Percentiles rank a stretch among this genome's conserved stretches.
phyloP scores from a whole-genome alignment of 2,329 filamentous ascomycete species.

The Microcyclospora pomicola region DNA sequence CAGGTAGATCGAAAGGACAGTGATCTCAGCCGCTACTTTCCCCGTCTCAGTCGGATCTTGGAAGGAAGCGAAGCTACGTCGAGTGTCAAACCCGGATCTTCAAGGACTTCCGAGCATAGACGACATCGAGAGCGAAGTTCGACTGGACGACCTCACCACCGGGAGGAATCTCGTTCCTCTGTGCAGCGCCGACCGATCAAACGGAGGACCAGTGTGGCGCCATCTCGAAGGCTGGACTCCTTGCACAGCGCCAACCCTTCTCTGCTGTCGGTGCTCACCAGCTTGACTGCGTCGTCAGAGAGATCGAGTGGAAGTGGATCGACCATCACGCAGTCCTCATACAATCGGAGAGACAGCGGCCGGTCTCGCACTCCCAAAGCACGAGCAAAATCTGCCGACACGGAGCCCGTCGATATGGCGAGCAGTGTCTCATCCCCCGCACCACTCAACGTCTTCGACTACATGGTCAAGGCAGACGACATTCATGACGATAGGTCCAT shows the following conservation, averaged over 20 bases:
- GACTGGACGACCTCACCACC: conserved; percentile 6
- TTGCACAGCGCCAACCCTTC: conserved; percentile 24
- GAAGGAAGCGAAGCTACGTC: conserved; percentile 22
- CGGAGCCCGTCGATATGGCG: background rate
- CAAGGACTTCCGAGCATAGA: conserved; percentile 8
- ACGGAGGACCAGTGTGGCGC: conserved; percentile 18
- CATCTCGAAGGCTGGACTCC: background rate
- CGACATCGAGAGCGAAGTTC: conserved; percentile 6
- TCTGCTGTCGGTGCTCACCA: conserved; percentile 29
- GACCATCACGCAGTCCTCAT: conserved; percentile 32
- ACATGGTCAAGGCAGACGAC: conserved; percentile 13
- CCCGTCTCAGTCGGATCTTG: conserved; percentile 28
- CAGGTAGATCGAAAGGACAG: no score
- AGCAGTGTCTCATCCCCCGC: conserved; percentile 7
- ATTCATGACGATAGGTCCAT: conserved; percentile 12
- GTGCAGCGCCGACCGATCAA: conserved; percentile 16
- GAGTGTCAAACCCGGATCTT: conserved; percentile 5
- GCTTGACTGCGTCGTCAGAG: conserved; percentile 27
- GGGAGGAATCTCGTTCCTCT: conserved; percentile 7
- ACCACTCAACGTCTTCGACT: conserved; percentile 18
- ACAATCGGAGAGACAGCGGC: conserved; percentile 19
- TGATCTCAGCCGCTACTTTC: conserved; percentile 20
- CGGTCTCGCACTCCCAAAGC: conserved; percentile 4
- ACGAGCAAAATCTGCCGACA: background rate
- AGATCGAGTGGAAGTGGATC: conserved; percentile 33